Percentiles rank a stretch among this genome's conserved stretches.
Evolutionary conservation across 257 asterid genomes (phyloP).

Genomic region (Nicotiana tomentosiformis): DNA sequence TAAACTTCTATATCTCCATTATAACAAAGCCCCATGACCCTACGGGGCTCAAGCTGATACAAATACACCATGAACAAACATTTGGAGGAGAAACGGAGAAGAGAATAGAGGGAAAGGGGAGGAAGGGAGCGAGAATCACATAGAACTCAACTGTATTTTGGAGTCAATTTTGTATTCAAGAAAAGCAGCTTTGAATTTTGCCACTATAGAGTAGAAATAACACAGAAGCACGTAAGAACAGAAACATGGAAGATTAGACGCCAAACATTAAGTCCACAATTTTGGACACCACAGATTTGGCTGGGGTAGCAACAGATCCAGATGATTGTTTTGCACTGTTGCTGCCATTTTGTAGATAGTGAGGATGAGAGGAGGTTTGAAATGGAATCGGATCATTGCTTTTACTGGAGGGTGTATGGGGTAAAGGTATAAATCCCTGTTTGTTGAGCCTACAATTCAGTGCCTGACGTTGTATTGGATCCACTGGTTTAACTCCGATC

Average conservation of each 20-base stretch:
- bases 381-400: slow-evolving; percentile 41
- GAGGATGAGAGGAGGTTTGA: slow-evolving; percentile 50
- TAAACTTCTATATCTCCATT: not conserved
- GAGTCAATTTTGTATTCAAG: not conserved
- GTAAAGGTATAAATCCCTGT: slow-evolving; percentile 77
- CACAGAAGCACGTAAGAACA: not conserved
- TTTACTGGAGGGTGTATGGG: slow-evolving; percentile 49
- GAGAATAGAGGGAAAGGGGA: not conserved
- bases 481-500: slow-evolving; percentile 85
- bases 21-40: not conserved
- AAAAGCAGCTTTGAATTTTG: not conserved
- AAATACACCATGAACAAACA: not conserved
- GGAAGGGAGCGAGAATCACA: not conserved
- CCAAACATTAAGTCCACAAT: slow-evolving; percentile 94
- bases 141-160: not conserved
- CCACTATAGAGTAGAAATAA: not conserved
- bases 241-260: slow-evolving; percentile 30
- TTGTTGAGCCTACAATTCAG: slow-evolving; percentile 64
- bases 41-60: not conserved
- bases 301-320: slow-evolving; percentile 81
- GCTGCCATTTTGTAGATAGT: slow-evolving; percentile 59
- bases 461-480: slow-evolving; percentile 70
- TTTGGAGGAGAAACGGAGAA: not conserved
- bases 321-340: slow-evolving; percentile 39
- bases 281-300: slow-evolving; percentile 80